Conservation (phyloP, 176 grass and related monocot species). For the Saccharum officinarum region DNA sequence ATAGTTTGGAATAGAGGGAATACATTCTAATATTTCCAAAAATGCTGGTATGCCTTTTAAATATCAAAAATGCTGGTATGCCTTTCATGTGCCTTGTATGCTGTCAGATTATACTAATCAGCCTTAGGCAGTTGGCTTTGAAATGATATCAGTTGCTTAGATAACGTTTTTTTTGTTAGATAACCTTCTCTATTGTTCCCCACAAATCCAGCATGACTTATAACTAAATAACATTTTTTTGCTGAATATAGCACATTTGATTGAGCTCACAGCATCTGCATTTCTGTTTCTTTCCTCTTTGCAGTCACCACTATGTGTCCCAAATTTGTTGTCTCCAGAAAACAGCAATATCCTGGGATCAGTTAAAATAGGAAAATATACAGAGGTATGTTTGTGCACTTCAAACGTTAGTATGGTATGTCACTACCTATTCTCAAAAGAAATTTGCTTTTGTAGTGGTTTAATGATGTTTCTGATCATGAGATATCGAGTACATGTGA, state of each 20-base stretch:
- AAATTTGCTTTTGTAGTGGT: conserved; percentile 73
- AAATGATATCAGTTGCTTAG: neutral
- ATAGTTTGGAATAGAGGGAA: too few species aligned
- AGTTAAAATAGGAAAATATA: conserved; percentile 91
- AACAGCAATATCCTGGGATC: conserved; percentile 65
- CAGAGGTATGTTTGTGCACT: conserved; percentile 55
- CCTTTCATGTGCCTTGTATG: conserved; percentile 16
- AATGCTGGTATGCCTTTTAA: conserved; percentile 29
- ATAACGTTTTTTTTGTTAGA: neutral
- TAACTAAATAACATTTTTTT: neutral
- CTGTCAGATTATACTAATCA: too few species aligned
- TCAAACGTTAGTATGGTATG: conserved; percentile 17
- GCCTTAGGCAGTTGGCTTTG: neutral
- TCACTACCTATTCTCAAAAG: conserved; percentile 12
- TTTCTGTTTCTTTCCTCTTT: conserved; percentile 23
- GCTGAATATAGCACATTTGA: neutral
- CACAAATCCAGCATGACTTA: neutral
- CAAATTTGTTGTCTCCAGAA: conserved; percentile 69
- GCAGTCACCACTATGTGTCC: conserved; percentile 77
- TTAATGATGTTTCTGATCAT: conserved; percentile 85
- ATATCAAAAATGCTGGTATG: conserved; percentile 23
- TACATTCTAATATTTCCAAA: neutral
- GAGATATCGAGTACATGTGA: conserved; percentile 90
- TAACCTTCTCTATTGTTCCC: neutral
- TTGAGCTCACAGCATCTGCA: conserved; percentile 12